phyloP scores from a whole-genome alignment of 371 early-diverging fungal genomes.

The Mucor circinelloides region DNA sequence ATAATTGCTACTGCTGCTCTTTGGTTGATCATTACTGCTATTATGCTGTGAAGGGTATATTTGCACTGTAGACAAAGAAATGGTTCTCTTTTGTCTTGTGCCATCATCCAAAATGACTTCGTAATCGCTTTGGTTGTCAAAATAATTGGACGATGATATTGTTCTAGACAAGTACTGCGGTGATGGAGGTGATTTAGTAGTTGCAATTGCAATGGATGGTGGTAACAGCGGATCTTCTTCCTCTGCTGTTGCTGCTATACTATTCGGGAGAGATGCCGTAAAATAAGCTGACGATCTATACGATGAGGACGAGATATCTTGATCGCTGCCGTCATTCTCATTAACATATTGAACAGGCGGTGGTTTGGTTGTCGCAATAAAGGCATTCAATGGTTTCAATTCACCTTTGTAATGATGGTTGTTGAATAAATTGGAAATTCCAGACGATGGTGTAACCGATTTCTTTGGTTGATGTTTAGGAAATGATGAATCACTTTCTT shows the following conservation, averaged over 20 bases:
- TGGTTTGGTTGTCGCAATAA: neutral
- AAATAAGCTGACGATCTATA: slow-evolving; percentile 8
- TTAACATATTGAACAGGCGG: neutral
- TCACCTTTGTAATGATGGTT: neutral
- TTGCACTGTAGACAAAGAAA: slow-evolving; percentile 33
- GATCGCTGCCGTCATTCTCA: neutral
- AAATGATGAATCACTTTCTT: neutral
- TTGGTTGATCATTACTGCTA: neutral
- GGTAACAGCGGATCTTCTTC: neutral
- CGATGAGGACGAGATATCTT: neutral
- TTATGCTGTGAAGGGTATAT: slow-evolving; percentile 2
- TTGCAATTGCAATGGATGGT: neutral
- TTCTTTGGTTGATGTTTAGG: neutral
- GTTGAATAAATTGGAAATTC: neutral
- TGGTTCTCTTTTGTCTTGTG: slow-evolving; percentile 22
- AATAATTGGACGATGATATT: slow-evolving; percentile 7
- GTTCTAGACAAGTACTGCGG: slow-evolving; percentile 9
- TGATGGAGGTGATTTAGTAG: neutral
- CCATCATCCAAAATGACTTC: slow-evolving; percentile 35
- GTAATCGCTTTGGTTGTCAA: slow-evolving; percentile 20
- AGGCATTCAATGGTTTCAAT: slow-evolving; percentile 4
- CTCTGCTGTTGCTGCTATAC: neutral
- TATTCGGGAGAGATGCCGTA: slow-evolving; percentile 10
- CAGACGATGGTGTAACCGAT: neutral
- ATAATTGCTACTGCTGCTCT: neutral